Percentiles rank a stretch among this genome's conserved stretches.
Evolutionary conservation across 2,329 filamentous ascomycete genomes (phyloP).

Genomic region (Diaporthe sp.): DNA sequence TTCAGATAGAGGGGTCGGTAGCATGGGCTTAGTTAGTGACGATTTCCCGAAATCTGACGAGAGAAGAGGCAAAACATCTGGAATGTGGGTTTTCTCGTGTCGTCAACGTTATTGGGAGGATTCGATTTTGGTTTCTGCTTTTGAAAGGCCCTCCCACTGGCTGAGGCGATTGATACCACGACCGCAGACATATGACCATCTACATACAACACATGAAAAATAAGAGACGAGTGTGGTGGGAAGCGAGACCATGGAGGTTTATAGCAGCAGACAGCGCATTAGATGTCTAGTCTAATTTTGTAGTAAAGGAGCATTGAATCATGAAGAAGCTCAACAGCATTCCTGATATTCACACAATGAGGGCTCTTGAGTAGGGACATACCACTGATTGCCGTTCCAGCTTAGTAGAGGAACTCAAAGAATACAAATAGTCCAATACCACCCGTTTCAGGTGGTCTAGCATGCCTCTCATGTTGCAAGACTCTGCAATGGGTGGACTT

Average conservation of each 20-base stretch:
- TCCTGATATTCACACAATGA: not conserved
- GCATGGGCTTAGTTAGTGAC: not conserved
- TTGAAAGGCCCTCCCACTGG: slow-evolving; percentile 21
- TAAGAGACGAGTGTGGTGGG: not conserved
- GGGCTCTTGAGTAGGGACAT: too few relatives aligned
- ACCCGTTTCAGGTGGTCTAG: not conserved
- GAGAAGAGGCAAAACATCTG: slow-evolving; percentile 6
- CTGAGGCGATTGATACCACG: slow-evolving; percentile 31
- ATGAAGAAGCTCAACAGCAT: not conserved
- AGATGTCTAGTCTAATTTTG: slow-evolving; percentile 22
- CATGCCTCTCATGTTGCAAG: not conserved
- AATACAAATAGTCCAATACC: too few relatives aligned
- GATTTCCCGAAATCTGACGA: not conserved
- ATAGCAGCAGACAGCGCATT: slow-evolving; percentile 23
- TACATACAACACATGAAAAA: slow-evolving; percentile 16
- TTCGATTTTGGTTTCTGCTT: slow-evolving; percentile 21
- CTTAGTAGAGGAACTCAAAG: too few relatives aligned
- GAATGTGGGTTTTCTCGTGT: not conserved
- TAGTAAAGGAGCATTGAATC: slow-evolving; percentile 18
- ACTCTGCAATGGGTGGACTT: too few relatives aligned
- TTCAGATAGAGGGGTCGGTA: slow-evolving; percentile 68
- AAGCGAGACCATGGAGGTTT: not conserved
- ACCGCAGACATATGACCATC: slow-evolving; percentile 14
- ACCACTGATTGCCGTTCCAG: too few relatives aligned
- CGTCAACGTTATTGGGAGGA: slow-evolving; percentile 6